These are phyloP conservation scores for Candida chauliodis DNA, from an alignment of 805 yeast genomes.

Conservation along the genomic window DNA sequence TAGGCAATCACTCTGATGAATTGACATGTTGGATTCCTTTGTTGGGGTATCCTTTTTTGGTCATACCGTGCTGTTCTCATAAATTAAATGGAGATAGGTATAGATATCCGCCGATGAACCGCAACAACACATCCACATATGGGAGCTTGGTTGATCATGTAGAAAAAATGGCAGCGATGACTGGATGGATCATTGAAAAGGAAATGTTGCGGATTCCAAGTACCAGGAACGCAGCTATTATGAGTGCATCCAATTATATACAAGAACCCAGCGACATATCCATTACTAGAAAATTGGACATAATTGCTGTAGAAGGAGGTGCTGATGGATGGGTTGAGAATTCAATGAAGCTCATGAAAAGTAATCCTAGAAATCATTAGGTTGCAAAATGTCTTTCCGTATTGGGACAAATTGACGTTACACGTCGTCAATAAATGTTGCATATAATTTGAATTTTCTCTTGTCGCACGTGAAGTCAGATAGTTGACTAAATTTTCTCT, in stretches of 20 bases:
- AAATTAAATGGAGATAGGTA: conserved; percentile 71
- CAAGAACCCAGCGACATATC: conserved; percentile 34
- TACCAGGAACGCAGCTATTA: conserved; percentile 86
- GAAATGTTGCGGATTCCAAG: conserved; percentile 93
- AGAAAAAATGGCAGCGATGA: conserved; percentile 57
- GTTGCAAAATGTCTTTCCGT: too few species aligned
- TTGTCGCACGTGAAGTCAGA: conserved; percentile 1
- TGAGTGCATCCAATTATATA: conserved; percentile 42
- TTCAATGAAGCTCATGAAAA: conserved; percentile 65
- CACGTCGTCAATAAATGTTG: not conserved
- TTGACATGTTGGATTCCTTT: conserved; percentile 94
- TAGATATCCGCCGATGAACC: conserved; percentile 52
- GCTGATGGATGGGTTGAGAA: conserved; percentile 88
- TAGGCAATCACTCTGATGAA: conserved; percentile 95
- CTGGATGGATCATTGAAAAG: conserved; percentile 82
- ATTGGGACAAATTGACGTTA: too few species aligned
- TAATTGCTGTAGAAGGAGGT: conserved; percentile 77
- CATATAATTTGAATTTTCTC: too few species aligned
- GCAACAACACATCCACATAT: conserved; percentile 55
- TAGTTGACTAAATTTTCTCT: not conserved
- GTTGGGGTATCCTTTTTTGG: conserved; percentile 80
- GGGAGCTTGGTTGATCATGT: conserved; percentile 86
- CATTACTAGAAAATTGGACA: conserved; percentile 49
- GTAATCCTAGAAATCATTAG: conserved; percentile 70
- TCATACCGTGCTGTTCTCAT: conserved; percentile 95